These are phyloP conservation scores for Phytophthora europaea DNA, from an alignment of 352 stramenopile species.

Conservation along the genomic window DNA sequence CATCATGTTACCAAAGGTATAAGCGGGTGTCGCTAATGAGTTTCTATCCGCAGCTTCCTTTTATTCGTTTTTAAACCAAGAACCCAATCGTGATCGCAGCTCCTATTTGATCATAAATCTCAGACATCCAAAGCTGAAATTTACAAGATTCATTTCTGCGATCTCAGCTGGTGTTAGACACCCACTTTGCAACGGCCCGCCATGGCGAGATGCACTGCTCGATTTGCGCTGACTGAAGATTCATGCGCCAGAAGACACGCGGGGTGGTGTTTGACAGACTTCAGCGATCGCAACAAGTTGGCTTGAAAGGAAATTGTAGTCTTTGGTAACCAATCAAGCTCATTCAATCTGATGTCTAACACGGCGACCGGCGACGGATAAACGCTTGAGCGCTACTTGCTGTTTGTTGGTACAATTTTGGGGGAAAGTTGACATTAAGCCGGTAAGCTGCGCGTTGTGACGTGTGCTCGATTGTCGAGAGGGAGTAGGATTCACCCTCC, in stretches of 20 bases:
- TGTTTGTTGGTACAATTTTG: too few species aligned
- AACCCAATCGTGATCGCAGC: too few species aligned
- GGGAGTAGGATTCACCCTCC: neutral
- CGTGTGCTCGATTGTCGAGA: slow-evolving; percentile 5
- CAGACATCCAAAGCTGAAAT: neutral
- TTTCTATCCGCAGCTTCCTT: too few species aligned
- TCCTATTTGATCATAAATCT: too few species aligned
- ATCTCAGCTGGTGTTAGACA: neutral
- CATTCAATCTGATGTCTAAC: neutral
- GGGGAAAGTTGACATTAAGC: neutral
- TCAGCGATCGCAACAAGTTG: too few species aligned
- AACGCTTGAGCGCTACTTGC: neutral
- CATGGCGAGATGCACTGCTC: neutral
- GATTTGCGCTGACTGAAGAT: slow-evolving; percentile 6
- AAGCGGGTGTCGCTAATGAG: too few species aligned
- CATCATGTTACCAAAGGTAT: neutral
- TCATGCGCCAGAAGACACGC: neutral
- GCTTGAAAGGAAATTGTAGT: neutral
- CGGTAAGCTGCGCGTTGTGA: neutral
- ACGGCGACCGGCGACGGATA: neutral
- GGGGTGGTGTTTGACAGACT: too few species aligned
- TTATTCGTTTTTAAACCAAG: too few species aligned
- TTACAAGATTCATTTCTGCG: neutral
- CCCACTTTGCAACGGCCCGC: too few species aligned
- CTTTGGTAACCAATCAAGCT: neutral